A percentile compares a stretch with the other conserved stretches of the same genome.
phyloP scores from a whole-genome alignment of 257 asterid genomes.

The Fraxinus pennsylvanica region DNA sequence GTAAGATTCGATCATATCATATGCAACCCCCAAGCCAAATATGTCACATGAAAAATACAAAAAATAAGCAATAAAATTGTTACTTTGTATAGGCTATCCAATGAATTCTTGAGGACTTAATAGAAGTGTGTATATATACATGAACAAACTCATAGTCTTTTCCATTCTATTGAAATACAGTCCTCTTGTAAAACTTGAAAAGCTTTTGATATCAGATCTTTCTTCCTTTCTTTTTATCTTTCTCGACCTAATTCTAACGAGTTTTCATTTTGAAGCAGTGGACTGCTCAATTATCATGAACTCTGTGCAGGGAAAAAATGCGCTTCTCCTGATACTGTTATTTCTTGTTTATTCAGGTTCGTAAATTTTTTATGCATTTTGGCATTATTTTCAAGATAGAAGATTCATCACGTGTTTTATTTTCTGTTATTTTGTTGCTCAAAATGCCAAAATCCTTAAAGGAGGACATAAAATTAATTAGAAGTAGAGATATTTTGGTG shows the following conservation, averaged over 20 bases:
- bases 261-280: background rate
- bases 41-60: background rate
- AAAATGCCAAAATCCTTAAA: background rate
- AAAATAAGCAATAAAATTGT: background rate
- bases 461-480: no score
- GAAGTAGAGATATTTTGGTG: no score
- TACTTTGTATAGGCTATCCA: background rate
- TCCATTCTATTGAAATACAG: background rate
- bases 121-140: background rate
- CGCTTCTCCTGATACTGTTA: constrained; percentile 15
- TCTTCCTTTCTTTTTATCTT: background rate
- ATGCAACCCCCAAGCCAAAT: background rate
- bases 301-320: background rate
- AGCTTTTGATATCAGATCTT: background rate
- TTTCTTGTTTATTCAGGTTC: constrained; percentile 27
- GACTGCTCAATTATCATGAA: background rate
- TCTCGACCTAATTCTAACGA: background rate
- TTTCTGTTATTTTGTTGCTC: no score
- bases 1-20: background rate
- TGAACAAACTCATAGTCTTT: background rate
- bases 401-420: background rate
- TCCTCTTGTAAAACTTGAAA: background rate
- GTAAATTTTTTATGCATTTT: background rate
- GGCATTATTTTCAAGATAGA: background rate
- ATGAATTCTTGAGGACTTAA: background rate